Base-by-base conservation (phyloP, 2,329 filamentous ascomycete species). In the Alternaria triticina region DNA sequence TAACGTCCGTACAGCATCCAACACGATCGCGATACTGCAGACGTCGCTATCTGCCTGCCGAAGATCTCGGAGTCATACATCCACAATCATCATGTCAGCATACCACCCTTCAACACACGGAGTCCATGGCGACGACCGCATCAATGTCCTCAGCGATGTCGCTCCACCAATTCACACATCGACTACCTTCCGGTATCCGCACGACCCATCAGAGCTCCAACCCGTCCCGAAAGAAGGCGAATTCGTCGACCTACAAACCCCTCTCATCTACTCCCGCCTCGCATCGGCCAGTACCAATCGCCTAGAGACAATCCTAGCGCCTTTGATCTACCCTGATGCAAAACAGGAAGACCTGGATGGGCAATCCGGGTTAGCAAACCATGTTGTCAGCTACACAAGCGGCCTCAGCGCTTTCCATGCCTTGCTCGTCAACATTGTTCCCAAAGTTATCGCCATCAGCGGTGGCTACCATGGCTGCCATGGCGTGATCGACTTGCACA, bases 381-480 rank as follows among this genome's bases (percentile, higher is more conserved):
- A 90, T 3, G 82, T 86, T 1, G 77, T 97, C 27, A 92, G 91
- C 55, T 99, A 98, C 82, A 84, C 88, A 40, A 96, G 92, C 4
- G 96, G 96, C 5, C 87, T 98, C 22, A 88, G 93, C 11, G 93
- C 95, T 55, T 94, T 97, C 82, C 92, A 98, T 80, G 94, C 93
- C 30, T 84, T 96, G 62, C 86, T 98, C 3, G 89, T 94, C n/a
- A 89, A 89, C 74, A 82, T 97, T 9, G 94, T 96, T 78, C 96
- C 96, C 1, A 89, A 89, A 71, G 89, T 90, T 62, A 88, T 98
- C 59, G 91, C 93, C 70, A 93, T 98, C 68, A 90, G 90, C 40
- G 89, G 86, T 15, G 94, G 94, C 45, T 99, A 98, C 82, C 96
- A 98, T 82, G 96, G 96, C 72, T 97, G 93, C 81, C 93, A 97